Evolutionary conservation across 2,329 filamentous ascomycete species (phyloP).

Genomic region (Hymenoscyphus salicellus): DNA sequence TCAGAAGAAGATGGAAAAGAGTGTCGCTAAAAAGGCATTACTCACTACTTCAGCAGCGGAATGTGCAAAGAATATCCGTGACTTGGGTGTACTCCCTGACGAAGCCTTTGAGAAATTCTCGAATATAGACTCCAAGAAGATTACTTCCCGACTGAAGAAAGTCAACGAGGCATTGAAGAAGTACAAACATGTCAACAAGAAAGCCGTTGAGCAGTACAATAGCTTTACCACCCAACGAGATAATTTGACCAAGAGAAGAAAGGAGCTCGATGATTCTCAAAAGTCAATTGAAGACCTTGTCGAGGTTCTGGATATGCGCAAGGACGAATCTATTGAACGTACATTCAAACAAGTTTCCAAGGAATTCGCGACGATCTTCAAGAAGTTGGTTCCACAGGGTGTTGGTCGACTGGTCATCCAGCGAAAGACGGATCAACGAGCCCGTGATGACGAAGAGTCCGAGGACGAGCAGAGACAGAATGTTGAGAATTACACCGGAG

Average conservation of each 20-base stretch:
- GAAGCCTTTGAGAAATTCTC: constrained; percentile 91
- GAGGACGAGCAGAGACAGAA: constrained; percentile 65
- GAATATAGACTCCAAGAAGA: constrained; percentile 68
- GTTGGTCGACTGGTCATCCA: constrained; percentile 91
- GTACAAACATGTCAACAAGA: constrained; percentile 98
- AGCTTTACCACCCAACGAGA: constrained; percentile 93
- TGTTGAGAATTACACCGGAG: constrained; percentile 94
- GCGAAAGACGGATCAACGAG: constrained; percentile 73
- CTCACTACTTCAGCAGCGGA: constrained; percentile 75
- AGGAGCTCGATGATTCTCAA: constrained; percentile 83
- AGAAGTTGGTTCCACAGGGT: constrained; percentile 90
- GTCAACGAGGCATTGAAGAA: constrained; percentile 93
- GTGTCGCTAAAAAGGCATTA: constrained; percentile 80
- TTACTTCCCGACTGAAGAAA: constrained; percentile 66
- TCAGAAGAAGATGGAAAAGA: constrained; percentile 88
- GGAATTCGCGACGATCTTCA: constrained; percentile 90
- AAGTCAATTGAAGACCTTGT: constrained; percentile 89
- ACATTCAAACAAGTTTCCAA: constrained; percentile 97
- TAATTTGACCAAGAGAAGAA: constrained; percentile 75
- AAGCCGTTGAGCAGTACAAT: constrained; percentile 98
- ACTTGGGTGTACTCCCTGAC: constrained; percentile 87
- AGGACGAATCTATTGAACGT: constrained; percentile 96
- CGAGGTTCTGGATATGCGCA: constrained; percentile 85
- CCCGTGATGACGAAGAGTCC: constrained; percentile 63
- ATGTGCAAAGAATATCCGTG: constrained; percentile 83